Evolutionary conservation across 305 asterid species (phyloP).

Genomic region (Fraxinus velutina): DNA sequence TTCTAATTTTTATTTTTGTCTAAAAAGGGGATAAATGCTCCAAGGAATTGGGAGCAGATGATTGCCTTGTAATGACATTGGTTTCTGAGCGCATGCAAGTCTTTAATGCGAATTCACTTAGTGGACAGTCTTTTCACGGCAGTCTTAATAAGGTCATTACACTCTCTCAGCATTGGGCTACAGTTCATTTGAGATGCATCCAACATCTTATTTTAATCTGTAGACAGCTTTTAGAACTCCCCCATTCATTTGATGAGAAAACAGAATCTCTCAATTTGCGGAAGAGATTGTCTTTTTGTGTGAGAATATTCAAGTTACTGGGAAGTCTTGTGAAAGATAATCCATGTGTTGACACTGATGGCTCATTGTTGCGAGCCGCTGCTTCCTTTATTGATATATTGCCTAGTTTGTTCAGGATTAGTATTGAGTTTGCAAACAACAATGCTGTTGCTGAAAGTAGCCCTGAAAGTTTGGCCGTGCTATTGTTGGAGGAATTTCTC

Average conservation of each 20-base stretch:
- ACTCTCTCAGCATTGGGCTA: conserved; percentile 75
- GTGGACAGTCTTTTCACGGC: conserved; percentile 43
- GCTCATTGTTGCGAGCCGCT: conserved; percentile 56
- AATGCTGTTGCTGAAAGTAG: conserved; percentile 58
- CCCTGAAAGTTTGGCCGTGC: conserved; percentile 62
- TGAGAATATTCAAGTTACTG: conserved; percentile 69
- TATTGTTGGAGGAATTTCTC: conserved; percentile 76
- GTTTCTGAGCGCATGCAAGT: conserved; percentile 60
- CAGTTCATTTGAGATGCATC: conserved; percentile 72
- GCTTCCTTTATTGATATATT: conserved; percentile 59
- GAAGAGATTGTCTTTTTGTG: conserved; percentile 60
- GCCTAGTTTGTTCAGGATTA: conserved; percentile 58
- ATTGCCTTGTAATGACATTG: conserved; percentile 52
- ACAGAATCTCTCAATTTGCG: conserved; percentile 48
- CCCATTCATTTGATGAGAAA: conserved; percentile 56
- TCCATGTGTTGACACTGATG: conserved; percentile 52
- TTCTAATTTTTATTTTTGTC: conserved; percentile 23
- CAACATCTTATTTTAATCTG: conserved; percentile 62
- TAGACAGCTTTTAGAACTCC: conserved; percentile 53
- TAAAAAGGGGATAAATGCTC: conserved; percentile 65
- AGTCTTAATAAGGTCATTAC: conserved; percentile 44
- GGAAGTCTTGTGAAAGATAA: conserved; percentile 54
- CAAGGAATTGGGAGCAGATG: conserved; percentile 66
- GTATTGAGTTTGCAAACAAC: conserved; percentile 60
- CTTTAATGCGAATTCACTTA: conserved; percentile 39